A percentile compares a stretch with the other conserved stretches of the same genome.
Conservation (phyloP, 805 yeast species). For the Jamesozyma jinghongensis region DNA sequence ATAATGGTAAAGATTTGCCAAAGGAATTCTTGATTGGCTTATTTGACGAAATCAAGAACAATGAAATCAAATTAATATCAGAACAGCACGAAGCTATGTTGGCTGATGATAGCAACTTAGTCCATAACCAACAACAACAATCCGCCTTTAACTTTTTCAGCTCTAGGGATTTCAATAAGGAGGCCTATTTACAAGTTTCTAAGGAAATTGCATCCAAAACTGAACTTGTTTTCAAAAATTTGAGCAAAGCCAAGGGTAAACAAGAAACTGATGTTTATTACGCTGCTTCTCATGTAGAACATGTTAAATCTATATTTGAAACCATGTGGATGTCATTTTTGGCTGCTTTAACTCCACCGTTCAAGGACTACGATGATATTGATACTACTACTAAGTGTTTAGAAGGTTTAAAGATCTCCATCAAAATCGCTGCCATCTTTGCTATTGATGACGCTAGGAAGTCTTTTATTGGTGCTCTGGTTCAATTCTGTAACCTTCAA, state of each 20-base stretch:
- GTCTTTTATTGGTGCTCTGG: slow-evolving; percentile 82
- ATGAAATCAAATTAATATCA: slow-evolving; percentile 85
- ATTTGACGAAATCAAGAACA: slow-evolving; percentile 64
- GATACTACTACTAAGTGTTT: slow-evolving; percentile 61
- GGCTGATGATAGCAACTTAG: slow-evolving; percentile 45
- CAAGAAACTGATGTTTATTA: slow-evolving; percentile 49
- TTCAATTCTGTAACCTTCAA: slow-evolving; percentile 75
- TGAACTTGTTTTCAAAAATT: slow-evolving; percentile 64
- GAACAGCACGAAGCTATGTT: slow-evolving; percentile 90
- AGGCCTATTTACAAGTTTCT: slow-evolving; percentile 87
- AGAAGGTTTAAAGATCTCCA: slow-evolving; percentile 78
- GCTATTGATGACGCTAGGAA: slow-evolving; percentile 77
- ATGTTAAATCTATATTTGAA: slow-evolving; percentile 87
- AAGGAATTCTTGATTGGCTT: slow-evolving; percentile 59
- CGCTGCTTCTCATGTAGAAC: slow-evolving; percentile 79
- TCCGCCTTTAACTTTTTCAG: slow-evolving; percentile 53
- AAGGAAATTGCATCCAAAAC: slow-evolving; percentile 85
- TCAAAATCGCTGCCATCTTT: slow-evolving; percentile 75
- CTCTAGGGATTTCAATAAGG: slow-evolving; percentile 61
- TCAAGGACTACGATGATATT: slow-evolving; percentile 75
- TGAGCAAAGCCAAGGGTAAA: slow-evolving; percentile 42
- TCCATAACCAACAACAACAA: slow-evolving; percentile 28
- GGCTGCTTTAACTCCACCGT: slow-evolving; percentile 91
- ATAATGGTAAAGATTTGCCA: slow-evolving; percentile 80
- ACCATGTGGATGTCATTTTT: slow-evolving; percentile 94